Base-by-base conservation (phyloP, 768 basidiomycete genomes). In the Boletus sp. region DNA sequence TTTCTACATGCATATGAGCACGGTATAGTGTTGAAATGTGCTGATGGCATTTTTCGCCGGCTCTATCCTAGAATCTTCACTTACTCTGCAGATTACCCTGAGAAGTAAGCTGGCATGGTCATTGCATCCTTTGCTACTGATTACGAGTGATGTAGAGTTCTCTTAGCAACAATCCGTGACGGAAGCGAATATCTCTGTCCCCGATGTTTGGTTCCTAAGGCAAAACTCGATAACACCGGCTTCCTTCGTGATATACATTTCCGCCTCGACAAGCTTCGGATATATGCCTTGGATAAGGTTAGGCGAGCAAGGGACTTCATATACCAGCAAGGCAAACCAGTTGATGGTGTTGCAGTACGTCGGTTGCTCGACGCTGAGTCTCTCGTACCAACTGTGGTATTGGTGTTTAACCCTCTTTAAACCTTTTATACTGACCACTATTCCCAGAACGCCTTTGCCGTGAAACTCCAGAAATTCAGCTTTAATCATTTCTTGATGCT, bases 361-460 rank as follows among this genome's bases (percentile, higher is more conserved):
- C 32, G 33, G 0, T 14, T 60, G 5, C 49, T 60, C 0, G 44
- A 53, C 44, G n/a, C 14, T n/a, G n/a, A n/a, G n/a, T n/a, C n/a
- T n/a, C n/a, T n/a, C n/a, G n/a, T n/a, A n/a, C n/a, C n/a, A n/a
- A 57, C 35, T 15, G 14, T 52, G 20, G 35, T 60, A 47, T 35
- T 48, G 17, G 8, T 7, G 2, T 12, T 50, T n/a, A 1, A 3
- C 37, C 1, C 0, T 32, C 10, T 20, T 36, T 29, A 5, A 4
- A 2, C 20, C n/a, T n/a, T n/a, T n/a, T n/a, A 18, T 10, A 33
- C 32, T 11, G 5, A 40, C 11, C 8, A 15, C 8, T 50, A 33
- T 10, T 33, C 5, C 32, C 32, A 77, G 76, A 77, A 75, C 52
- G 62, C 70, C 2, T 77, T 78, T 49, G 73, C 72, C 0, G 39